Conservation (phyloP, 1,284 basidiomycete genomes). For the Fomitiporia mediterranea region DNA sequence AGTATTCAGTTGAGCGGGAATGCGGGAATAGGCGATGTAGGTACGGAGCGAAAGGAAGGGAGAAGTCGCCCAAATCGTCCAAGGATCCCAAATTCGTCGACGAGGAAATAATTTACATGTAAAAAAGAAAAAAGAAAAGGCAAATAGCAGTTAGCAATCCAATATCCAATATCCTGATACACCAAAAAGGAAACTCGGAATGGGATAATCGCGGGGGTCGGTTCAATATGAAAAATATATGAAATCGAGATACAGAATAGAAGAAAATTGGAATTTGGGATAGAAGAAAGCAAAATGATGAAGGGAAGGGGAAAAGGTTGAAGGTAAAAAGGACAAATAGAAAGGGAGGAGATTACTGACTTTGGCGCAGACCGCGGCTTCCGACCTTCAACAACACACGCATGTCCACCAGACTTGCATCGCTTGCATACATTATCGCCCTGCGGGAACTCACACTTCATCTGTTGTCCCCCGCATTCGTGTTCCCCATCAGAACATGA, state of each 20-base stretch:
- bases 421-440: slow-evolving; percentile 66
- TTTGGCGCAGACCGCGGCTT: slow-evolving; percentile 72
- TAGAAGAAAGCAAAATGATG: not conserved
- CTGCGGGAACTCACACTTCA: slow-evolving; percentile 75
- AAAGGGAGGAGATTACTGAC: slow-evolving; percentile 44
- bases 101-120: too few species aligned
- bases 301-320: not conserved
- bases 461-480: slow-evolving; percentile 40
- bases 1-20: slow-evolving; percentile 22
- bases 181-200: slow-evolving; percentile 19
- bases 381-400: slow-evolving; percentile 75
- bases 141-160: not conserved
- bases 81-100: too few species aligned
- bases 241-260: not conserved
- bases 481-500: not conserved
- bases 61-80: too few species aligned
- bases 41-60: too few species aligned
- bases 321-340: not conserved
- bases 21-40: not conserved
- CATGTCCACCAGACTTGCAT: slow-evolving; percentile 62
- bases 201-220: slow-evolving; percentile 19
- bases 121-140: not conserved
- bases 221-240: too few species aligned
- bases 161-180: not conserved
- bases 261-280: not conserved